These are phyloP conservation scores for Suhomyces sp. DNA, from an alignment of 805 yeast species.

Conservation along the genomic window DNA sequence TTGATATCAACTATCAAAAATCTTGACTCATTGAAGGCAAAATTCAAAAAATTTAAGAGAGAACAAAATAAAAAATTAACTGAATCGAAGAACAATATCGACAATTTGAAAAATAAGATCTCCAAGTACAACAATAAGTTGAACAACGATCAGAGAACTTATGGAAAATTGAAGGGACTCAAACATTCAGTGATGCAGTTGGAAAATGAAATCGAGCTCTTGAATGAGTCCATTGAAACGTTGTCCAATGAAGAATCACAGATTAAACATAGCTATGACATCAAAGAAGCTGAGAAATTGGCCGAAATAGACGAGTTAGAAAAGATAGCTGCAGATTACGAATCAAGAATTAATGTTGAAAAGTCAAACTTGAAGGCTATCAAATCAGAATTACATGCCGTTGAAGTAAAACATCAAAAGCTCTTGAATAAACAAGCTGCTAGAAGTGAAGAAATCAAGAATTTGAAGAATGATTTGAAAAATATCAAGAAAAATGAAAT, in stretches of 20 bases:
- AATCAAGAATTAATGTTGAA: slow-evolving; percentile 19
- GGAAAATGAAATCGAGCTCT: slow-evolving; percentile 31
- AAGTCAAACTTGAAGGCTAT: slow-evolving; percentile 19
- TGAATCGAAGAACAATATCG: slow-evolving; percentile 34
- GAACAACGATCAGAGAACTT: slow-evolving; percentile 26
- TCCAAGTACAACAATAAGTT: slow-evolving; percentile 25
- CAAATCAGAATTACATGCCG: slow-evolving; percentile 20
- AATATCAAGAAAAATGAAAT: slow-evolving; percentile 24
- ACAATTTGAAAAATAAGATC: slow-evolving; percentile 28
- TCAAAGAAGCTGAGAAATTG: slow-evolving; percentile 16
- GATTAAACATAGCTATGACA: slow-evolving; percentile 13
- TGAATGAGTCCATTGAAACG: slow-evolving; percentile 16
- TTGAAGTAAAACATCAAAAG: slow-evolving; percentile 24
- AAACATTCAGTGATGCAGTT: slow-evolving; percentile 38
- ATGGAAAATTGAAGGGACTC: slow-evolving; percentile 39
- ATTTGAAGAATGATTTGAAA: slow-evolving; percentile 24
- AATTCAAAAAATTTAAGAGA: slow-evolving; percentile 31
- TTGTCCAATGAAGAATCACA: slow-evolving; percentile 11
- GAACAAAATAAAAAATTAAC: slow-evolving; percentile 36
- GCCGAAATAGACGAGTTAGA: slow-evolving; percentile 23
- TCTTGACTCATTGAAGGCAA: slow-evolving; percentile 19
- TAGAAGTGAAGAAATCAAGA: slow-evolving; percentile 24
- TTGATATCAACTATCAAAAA: slow-evolving; percentile 29
- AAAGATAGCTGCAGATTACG: slow-evolving; percentile 19
- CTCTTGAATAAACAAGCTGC: slow-evolving; percentile 21